Percentiles rank a stretch among this genome's conserved stretches.
Conservation (phyloP, 2,329 filamentous ascomycete species). For the Periconia macrospinosa region DNA sequence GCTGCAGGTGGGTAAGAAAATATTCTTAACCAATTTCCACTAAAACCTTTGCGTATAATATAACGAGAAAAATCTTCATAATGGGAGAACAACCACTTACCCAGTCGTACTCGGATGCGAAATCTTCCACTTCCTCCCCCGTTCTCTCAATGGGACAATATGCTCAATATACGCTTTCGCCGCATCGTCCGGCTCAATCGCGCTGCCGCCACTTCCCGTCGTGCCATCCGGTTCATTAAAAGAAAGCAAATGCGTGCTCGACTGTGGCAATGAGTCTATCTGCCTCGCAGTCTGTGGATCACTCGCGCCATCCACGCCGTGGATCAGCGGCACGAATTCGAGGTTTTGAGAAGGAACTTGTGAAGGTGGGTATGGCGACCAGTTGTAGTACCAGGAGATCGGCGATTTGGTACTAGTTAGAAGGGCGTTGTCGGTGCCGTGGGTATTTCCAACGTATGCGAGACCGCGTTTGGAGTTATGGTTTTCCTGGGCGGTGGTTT, state of each 20-base stretch:
- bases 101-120: conserved; percentile 72
- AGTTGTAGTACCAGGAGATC: conserved; percentile 87
- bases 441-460: conserved; percentile 63
- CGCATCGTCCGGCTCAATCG: conserved; percentile 63
- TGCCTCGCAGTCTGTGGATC: conserved; percentile 58
- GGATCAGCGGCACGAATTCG: conserved; percentile 81
- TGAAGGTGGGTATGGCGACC: conserved; percentile 59
- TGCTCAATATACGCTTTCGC: conserved; percentile 72
- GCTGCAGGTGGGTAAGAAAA: background rate
- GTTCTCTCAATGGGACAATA: conserved; percentile 67
- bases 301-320: conserved; percentile 57
- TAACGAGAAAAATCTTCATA: no score
- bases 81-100: background rate
- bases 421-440: conserved; percentile 62
- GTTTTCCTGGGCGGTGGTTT: background rate
- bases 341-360: conserved; percentile 56
- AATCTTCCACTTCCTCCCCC: conserved; percentile 62
- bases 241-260: conserved; percentile 66
- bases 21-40: no score
- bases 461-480: conserved; percentile 67
- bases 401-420: conserved; percentile 64
- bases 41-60: no score
- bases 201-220: conserved; percentile 61
- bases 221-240: conserved; percentile 81
- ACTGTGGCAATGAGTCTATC: conserved; percentile 60